phyloP scores from a whole-genome alignment of 2,329 filamentous ascomycete genomes.

The Colletotrichum neosansevieriae region DNA sequence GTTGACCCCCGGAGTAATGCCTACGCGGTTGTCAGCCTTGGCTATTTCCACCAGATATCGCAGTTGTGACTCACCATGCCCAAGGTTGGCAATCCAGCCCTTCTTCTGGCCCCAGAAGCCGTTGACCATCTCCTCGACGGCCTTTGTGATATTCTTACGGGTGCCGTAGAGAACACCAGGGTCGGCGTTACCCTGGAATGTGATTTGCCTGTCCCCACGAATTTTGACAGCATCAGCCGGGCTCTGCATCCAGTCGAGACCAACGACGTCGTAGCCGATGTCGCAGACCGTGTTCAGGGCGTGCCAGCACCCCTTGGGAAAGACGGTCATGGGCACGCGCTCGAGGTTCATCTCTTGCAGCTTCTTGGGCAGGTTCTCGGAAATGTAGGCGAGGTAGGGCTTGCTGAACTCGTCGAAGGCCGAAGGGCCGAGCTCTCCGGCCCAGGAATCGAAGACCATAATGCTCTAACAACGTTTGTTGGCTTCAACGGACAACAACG shows the following conservation, averaged over 20 bases:
- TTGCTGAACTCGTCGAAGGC: constrained; percentile 88
- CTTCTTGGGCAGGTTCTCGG: constrained; percentile 80
- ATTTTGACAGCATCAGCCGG: constrained; percentile 85
- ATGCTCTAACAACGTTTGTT: constrained; percentile 69
- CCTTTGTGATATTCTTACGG: constrained; percentile 81
- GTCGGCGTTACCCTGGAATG: constrained; percentile 95
- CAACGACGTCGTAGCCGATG: constrained; percentile 92
- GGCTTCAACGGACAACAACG: neutral
- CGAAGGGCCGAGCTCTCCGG: constrained; percentile 87
- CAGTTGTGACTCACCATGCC: constrained; percentile 76
- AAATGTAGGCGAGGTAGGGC: constrained; percentile 88
- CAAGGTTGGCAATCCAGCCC: constrained; percentile 97
- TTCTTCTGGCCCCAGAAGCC: constrained; percentile 88
- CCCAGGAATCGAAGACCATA: constrained; percentile 99
- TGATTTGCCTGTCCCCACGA: constrained; percentile 78
- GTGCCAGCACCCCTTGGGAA: constrained; percentile 98
- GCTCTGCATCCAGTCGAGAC: constrained; percentile 94
- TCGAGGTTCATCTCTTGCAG: constrained; percentile 81
- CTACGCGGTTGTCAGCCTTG: constrained; percentile 55
- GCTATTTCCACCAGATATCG: too few relatives aligned
- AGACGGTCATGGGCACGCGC: constrained; percentile 94
- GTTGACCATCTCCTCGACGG: constrained; percentile 86
- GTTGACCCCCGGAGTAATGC: constrained; percentile 93
- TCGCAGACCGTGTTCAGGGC: constrained; percentile 88
- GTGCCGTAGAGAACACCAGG: constrained; percentile 93